phyloP scores from a whole-genome alignment of 768 basidiomycete species.

The Russula ochroleuca region DNA sequence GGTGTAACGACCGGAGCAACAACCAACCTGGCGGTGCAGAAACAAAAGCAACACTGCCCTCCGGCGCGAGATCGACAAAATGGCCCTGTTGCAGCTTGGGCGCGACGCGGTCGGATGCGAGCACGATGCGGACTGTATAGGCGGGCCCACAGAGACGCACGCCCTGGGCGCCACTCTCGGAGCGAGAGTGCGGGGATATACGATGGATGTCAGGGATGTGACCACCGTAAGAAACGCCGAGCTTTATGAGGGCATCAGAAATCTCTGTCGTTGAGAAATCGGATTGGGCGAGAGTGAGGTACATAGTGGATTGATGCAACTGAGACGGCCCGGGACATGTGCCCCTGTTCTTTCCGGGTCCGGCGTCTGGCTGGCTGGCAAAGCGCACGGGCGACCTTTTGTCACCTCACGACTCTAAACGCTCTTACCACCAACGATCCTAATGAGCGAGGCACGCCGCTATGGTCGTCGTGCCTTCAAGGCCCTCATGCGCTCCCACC shows the following conservation, averaged over 20 bases:
- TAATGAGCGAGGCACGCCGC: constrained; percentile 34
- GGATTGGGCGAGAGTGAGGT: constrained; percentile 28
- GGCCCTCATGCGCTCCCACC: constrained; percentile 68
- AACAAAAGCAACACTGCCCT: constrained; percentile 66
- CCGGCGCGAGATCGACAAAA: constrained; percentile 75
- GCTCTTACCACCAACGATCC: neutral
- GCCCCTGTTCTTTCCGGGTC: neutral
- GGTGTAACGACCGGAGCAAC: neutral
- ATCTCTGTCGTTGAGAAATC: constrained; percentile 75
- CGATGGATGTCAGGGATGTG: constrained; percentile 72
- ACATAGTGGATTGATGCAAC: neutral
- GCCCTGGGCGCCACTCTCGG: constrained; percentile 33
- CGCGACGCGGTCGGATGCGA: constrained; percentile 49
- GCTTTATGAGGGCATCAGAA: constrained; percentile 84
- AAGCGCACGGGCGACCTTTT: neutral
- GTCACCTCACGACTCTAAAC: neutral
- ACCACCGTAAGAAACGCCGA: constrained; percentile 67
- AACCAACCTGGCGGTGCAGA: constrained; percentile 63
- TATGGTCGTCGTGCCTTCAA: constrained; percentile 45
- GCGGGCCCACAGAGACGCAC: constrained; percentile 65
- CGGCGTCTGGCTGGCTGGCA: neutral
- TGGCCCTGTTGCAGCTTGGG: constrained; percentile 62
- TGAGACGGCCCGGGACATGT: too few species aligned
- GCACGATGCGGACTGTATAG: constrained; percentile 84
- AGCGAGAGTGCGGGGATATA: constrained; percentile 43